Conservation (phyloP, 768 basidiomycete species). For the Tricholomella constricta region DNA sequence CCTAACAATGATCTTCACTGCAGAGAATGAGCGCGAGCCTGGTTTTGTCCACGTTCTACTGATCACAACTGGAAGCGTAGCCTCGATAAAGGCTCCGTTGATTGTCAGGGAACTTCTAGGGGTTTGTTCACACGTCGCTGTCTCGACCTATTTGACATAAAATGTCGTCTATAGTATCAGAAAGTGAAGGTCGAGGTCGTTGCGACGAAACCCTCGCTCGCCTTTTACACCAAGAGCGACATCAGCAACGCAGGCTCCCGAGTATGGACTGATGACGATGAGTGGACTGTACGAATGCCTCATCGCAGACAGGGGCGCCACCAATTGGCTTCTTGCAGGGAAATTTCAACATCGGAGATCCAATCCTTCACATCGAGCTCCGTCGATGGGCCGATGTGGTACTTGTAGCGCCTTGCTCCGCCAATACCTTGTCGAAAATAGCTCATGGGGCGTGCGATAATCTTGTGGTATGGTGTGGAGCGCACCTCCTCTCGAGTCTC, state of each 20-base stretch:
- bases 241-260: slow-evolving; percentile 53
- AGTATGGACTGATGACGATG: slow-evolving; percentile 91
- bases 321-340: slow-evolving; percentile 42
- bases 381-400: slow-evolving; percentile 95
- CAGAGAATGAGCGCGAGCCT: slow-evolving; percentile 40
- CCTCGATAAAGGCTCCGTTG: slow-evolving; percentile 89
- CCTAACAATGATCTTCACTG: slow-evolving; percentile 35
- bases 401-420: slow-evolving; percentile 92
- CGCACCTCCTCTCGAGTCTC: background rate
- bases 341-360: slow-evolving; percentile 79
- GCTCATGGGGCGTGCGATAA: slow-evolving; percentile 90
- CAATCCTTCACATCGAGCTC: slow-evolving; percentile 95
- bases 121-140: slow-evolving; percentile 32
- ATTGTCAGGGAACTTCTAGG: slow-evolving; percentile 77
- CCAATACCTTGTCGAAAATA: slow-evolving; percentile 95
- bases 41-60: slow-evolving; percentile 70
- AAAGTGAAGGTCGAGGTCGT: slow-evolving; percentile 83
- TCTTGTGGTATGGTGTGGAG: slow-evolving; percentile 54
- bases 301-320: background rate
- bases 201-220: slow-evolving; percentile 74
- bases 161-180: slow-evolving; percentile 52
- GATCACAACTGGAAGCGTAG: slow-evolving; percentile 93
- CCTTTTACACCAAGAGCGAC: slow-evolving; percentile 67
- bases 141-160: background rate
- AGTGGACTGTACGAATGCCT: slow-evolving; percentile 75